Conservation (phyloP, 352 stramenopile species). For the Globisporangium canariense region DNA sequence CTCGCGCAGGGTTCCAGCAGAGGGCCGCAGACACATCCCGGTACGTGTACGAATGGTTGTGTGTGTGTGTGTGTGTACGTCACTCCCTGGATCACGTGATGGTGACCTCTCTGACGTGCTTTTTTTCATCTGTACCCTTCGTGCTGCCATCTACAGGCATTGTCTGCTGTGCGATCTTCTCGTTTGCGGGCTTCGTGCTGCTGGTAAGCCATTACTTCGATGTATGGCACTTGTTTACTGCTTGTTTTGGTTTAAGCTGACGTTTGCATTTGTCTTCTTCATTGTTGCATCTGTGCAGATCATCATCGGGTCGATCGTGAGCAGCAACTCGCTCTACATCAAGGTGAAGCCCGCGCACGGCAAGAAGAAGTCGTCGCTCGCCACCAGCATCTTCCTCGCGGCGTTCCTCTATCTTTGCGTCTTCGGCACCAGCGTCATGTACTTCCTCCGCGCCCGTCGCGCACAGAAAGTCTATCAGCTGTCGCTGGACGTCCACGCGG, state of each 20-base stretch:
- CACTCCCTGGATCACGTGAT: neutral
- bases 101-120: neutral
- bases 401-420: slow-evolving; percentile 82
- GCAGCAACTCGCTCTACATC: slow-evolving; percentile 87
- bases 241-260: neutral
- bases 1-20: slow-evolving; percentile 69
- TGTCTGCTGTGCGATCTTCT: slow-evolving; percentile 77
- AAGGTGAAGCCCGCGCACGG: slow-evolving; percentile 73
- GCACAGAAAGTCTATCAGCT: slow-evolving; percentile 88
- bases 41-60: slow-evolving; percentile 16
- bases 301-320: slow-evolving; percentile 83
- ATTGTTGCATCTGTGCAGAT: slow-evolving; percentile 29
- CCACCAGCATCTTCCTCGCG: slow-evolving; percentile 84
- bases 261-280: neutral
- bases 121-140: neutral
- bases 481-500: slow-evolving; percentile 80
- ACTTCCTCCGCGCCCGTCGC: slow-evolving; percentile 70
- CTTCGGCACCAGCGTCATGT: slow-evolving; percentile 86
- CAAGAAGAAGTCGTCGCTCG: slow-evolving; percentile 81
- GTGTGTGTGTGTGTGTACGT: slow-evolving; percentile 1
- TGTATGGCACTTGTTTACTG: neutral
- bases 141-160: slow-evolving; percentile 31
- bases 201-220: slow-evolving; percentile 34
- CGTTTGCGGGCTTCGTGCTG: slow-evolving; percentile 65
- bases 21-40: slow-evolving; percentile 68